phyloP scores from a whole-genome alignment of 345 rosid species.

The Eucalyptus sp. region DNA sequence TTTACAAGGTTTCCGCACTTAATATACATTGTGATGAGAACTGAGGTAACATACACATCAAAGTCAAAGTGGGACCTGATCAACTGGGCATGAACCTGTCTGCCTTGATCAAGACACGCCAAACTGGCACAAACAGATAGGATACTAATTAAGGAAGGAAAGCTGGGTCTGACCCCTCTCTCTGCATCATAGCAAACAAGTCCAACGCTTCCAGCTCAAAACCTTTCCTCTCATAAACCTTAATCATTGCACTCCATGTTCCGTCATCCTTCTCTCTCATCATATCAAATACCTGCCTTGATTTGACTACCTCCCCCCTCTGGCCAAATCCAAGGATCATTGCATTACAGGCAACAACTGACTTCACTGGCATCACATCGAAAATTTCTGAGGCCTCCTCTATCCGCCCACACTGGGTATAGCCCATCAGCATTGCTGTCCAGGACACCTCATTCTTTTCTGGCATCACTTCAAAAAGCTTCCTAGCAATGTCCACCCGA shows the following conservation, averaged over 20 bases:
- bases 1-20: constrained; percentile 67
- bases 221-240: constrained; percentile 61
- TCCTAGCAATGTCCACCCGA: constrained; percentile 67
- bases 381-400: constrained; percentile 54
- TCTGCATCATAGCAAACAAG: constrained; percentile 55
- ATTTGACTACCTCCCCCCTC: constrained; percentile 40
- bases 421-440: constrained; percentile 80
- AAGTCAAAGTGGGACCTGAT: constrained; percentile 47
- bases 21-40: constrained; percentile 70
- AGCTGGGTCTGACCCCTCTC: constrained; percentile 37
- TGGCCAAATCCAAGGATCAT: constrained; percentile 63
- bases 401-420: constrained; percentile 52
- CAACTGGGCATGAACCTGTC: constrained; percentile 59
- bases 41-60: constrained; percentile 69
- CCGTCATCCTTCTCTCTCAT: constrained; percentile 53
- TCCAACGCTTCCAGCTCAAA: constrained; percentile 55
- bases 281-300: constrained; percentile 38
- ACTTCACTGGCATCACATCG: constrained; percentile 48
- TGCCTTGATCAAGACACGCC: constrained; percentile 64
- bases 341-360: constrained; percentile 46
- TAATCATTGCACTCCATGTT: constrained; percentile 66
- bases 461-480: constrained; percentile 83
- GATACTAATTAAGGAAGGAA: constrained; percentile 53
- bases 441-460: constrained; percentile 71
- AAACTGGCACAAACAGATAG: constrained; percentile 63